Evolutionary conservation across 768 basidiomycete species (phyloP), one percentile per base, ranked within the genome.

Genomic region (Tricholoma furcatifolium): DNA sequence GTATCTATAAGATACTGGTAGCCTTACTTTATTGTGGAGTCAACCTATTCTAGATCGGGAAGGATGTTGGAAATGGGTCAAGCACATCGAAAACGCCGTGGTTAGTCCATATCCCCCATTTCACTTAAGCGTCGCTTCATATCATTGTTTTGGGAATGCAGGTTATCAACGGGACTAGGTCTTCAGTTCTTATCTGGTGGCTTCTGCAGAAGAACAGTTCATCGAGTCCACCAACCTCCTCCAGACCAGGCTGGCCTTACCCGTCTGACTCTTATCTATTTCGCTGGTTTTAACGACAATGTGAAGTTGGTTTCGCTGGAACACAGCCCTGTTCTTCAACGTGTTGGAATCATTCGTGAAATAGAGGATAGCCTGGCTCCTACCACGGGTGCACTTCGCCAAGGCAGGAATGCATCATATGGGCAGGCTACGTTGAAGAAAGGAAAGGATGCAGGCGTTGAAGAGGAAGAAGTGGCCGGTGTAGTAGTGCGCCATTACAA

Each of bases 171-270:
- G 70, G 77, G 78, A n/a, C 77, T 79, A 47, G 65, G 70, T 2
- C 62, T 81, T 49, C 73, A 76, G 27, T 77, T 77, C 63, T 65
- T 79, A 11, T 75, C 72, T 9, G 77, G 77, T 0, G 76, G 78
- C 4, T 75, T 65, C 55, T 78, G 78, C 59, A 70, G 68, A 15
- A 70, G 71, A 12, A 78, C 78, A 0, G 76, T 77, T 46, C 78
- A 80, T 47, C 32, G 78, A 41, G 79, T 81, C 20, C 63, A 75
- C 39, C 78, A 78, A 53, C 79, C 78, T 1, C 79, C 79, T 2
- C 43, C 56, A 1, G 76, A 78, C 55, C 79, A 81, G 52, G 70
- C 65, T 6, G 64, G 64, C 21, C 66, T 64, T 42, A 61, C 71
- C 6, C 74, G 79, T n/a, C 66, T 81, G 0, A 75, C 78, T 6